Base-by-base conservation (phyloP, 257 asterid species). In the Phtheirospermum japonicum region DNA sequence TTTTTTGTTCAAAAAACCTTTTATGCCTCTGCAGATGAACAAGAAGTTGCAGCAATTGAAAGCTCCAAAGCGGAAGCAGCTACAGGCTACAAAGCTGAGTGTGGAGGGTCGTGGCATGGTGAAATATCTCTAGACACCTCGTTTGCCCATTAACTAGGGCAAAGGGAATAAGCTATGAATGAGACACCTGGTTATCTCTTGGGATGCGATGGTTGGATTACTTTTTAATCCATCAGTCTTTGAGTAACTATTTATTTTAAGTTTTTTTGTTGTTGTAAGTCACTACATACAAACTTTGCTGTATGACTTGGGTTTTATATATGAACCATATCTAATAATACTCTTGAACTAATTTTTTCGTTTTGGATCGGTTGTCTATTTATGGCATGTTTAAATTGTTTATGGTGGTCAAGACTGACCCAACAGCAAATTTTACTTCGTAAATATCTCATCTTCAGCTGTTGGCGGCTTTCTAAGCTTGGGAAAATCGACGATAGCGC, bases 81-180 rank as follows among this genome's bases (percentile, higher is more conserved):
- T 92, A 13, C 99, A 92, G 80, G 99, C 99, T 10, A 82, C 97
- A 8, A 92, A 83, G 71, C 87, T 86, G 70, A 89, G 99, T 1
- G 96, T 81, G 72, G 97, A 86, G 82, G 97, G 96, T 16, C 99
- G 97, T 34, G 95, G 95, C 58, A 92, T 92, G 99, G 85, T 89
- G 50, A 92, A 92, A 68, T 92, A 92, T 69, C 83, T 92, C 30
- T 92, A 73, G 16, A 4, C 58, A 4, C 11, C 36, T 20, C 16
- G 17, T 7, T 52, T 18, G 54, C 57, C 33, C 4, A 9, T 48
- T 16, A 17, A 48, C 31, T 13, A 19, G 31, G 7, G 5, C 14
- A 50, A 23, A 50, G 14, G 30, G 28, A 50, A 9, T 9, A 20
- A 7, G 28, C 54, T 50, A 50, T 18, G 6, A 50, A 18, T 50